Evolutionary conservation across 805 yeast species (phyloP).

Genomic region (Lipomyces yamadae): DNA sequence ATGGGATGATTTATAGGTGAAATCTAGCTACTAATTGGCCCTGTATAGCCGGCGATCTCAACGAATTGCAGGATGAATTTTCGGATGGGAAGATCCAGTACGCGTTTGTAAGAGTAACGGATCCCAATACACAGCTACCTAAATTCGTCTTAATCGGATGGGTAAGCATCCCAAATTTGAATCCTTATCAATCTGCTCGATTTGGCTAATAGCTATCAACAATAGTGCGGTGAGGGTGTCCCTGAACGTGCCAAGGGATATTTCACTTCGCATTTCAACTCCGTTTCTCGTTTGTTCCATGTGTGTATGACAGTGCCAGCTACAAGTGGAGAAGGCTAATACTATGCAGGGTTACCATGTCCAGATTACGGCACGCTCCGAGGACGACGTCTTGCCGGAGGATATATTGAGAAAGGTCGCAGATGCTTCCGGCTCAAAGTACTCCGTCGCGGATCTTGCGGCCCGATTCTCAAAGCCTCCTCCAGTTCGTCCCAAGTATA

Average conservation of each 20-base stretch:
- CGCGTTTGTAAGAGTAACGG: conserved; percentile 85
- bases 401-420: conserved; percentile 77
- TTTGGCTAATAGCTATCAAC: background rate
- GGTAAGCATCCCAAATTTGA: conserved; percentile 46
- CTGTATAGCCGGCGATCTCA: conserved; percentile 58
- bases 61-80: conserved; percentile 79
- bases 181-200: background rate
- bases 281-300: conserved; percentile 49
- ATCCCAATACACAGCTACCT: conserved; percentile 88
- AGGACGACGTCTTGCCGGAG: conserved; percentile 81
- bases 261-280: conserved; percentile 50
- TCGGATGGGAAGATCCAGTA: conserved; percentile 88
- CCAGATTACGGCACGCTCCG: conserved; percentile 94
- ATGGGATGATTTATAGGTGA: background rate
- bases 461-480: conserved; percentile 38
- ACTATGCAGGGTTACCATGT: conserved; percentile 76
- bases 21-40: background rate
- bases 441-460: conserved; percentile 55
- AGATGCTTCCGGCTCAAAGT: conserved; percentile 95
- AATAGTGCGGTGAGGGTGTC: conserved; percentile 85
- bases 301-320: conserved; percentile 36
- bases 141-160: conserved; percentile 88
- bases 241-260: conserved; percentile 58
- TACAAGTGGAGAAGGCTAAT: conserved; percentile 32
- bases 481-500: conserved; percentile 46